phyloP scores from a whole-genome alignment of 192 early-diverging fungal genomes.

The Entophlyctis luteolus region DNA sequence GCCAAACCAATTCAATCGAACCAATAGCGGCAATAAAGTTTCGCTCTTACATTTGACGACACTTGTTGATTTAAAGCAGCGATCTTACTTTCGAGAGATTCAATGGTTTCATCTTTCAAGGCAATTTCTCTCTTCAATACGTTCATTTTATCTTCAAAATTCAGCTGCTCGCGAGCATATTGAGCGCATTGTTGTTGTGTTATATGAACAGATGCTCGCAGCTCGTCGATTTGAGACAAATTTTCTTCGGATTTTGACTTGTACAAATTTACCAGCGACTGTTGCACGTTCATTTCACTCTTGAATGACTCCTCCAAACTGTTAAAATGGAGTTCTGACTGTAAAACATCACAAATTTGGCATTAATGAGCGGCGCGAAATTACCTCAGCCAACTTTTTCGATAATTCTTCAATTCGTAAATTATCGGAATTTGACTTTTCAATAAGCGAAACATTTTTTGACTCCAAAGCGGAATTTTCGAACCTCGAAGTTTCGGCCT shows the following conservation, averaged over 20 bases:
- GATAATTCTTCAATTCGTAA: conserved; percentile 37
- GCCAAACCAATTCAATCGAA: background rate
- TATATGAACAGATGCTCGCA: background rate
- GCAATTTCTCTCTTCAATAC: conserved; percentile 1
- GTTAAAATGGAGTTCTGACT: conserved; percentile 23
- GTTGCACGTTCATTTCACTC: conserved; percentile 61
- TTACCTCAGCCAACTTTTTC: conserved; percentile 28
- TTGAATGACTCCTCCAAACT: conserved; percentile 53
- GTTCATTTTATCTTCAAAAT: background rate
- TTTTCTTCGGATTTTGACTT: conserved; percentile 21
- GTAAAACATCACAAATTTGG: background rate
- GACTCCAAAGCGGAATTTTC: conserved; percentile 51
- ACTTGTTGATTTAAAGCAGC: background rate
- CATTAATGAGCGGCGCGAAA: background rate
- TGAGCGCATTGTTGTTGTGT: background rate
- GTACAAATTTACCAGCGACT: conserved; percentile 56
- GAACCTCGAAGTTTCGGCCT: conserved; percentile 46
- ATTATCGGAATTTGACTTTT: conserved; percentile 3
- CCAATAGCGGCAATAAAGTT: background rate
- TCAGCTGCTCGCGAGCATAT: background rate
- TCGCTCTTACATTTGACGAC: background rate
- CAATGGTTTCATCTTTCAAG: background rate
- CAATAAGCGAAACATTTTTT: background rate
- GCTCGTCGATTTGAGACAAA: background rate
- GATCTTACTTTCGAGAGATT: conserved; percentile 8